phyloP scores from a whole-genome alignment of 169 alveolate genomes.

The Sarcocystis neurona region DNA sequence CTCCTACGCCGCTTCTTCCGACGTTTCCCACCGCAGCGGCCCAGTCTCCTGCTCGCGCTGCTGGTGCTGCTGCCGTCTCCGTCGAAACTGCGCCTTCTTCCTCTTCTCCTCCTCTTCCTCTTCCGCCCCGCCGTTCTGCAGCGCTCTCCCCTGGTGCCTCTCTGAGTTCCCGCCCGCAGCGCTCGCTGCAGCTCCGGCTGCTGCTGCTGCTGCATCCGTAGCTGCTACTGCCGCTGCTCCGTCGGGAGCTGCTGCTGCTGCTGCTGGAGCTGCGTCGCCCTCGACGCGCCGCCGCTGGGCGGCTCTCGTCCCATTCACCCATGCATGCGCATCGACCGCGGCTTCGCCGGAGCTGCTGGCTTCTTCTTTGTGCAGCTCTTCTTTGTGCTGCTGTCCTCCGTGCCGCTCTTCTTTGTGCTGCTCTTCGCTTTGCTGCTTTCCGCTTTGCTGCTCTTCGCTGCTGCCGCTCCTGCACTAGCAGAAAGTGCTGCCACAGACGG shows the following conservation, averaged over 20 bases:
- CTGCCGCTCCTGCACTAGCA: not conserved
- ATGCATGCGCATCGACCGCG: no score
- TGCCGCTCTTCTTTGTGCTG: not conserved
- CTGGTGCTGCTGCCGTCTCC: not conserved
- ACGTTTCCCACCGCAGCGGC: not conserved
- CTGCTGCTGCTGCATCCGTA: not conserved
- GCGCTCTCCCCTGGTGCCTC: not conserved
- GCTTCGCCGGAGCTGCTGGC: not conserved
- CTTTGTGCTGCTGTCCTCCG: not conserved
- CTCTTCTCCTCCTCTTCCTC: not conserved
- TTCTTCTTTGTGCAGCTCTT: not conserved
- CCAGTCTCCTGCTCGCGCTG: not conserved
- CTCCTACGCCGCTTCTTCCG: not conserved
- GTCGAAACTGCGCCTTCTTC: not conserved
- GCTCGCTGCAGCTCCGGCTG: not conserved
- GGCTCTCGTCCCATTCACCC: no score
- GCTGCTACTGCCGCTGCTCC: not conserved
- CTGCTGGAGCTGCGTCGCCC: not conserved
- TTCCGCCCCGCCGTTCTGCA: not conserved
- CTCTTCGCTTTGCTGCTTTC: not conserved
- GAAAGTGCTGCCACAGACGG: not conserved
- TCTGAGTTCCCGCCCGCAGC: not conserved
- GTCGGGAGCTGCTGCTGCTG: not conserved
- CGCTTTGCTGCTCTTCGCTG: not conserved
- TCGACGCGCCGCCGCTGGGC: no score